These are phyloP conservation scores for Apiospora koreana DNA, from an alignment of 2,329 filamentous ascomycete genomes.

Conservation along the genomic window DNA sequence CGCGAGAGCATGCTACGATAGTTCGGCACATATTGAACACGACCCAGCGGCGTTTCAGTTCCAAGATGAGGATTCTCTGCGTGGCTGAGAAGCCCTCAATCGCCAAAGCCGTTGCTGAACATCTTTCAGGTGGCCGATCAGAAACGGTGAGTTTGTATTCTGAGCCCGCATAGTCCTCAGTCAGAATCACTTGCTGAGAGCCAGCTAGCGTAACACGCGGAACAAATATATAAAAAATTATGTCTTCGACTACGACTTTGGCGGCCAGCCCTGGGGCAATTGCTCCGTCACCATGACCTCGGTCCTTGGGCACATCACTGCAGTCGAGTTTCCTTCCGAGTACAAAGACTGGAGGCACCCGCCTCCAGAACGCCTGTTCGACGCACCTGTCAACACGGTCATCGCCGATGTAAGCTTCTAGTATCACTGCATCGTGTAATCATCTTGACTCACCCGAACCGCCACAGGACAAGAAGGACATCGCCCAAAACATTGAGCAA, in stretches of 20 bases:
- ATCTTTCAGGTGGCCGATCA: conserved; percentile 77
- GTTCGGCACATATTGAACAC: not conserved
- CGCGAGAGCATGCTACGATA: not conserved
- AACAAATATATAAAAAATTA: conserved; percentile 92
- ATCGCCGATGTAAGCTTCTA: conserved; percentile 61
- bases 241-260: conserved; percentile 86
- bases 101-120: conserved; percentile 75
- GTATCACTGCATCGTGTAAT: not conserved
- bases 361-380: conserved; percentile 77
- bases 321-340: conserved; percentile 72
- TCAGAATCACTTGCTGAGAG: conserved; percentile 17
- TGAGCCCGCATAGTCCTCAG: not conserved
- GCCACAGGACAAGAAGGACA: conserved; percentile 69
- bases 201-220: conserved; percentile 63
- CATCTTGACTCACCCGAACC: conserved; percentile 20
- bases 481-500: conserved; percentile 81
- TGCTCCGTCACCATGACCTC: conserved; percentile 93
- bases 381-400: conserved; percentile 70
- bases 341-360: conserved; percentile 83
- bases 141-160: conserved; percentile 60
- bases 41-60: conserved; percentile 20
- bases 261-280: conserved; percentile 68
- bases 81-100: conserved; percentile 48
- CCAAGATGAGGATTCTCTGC: conserved; percentile 53
- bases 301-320: conserved; percentile 84